phyloP scores from a whole-genome alignment of 2,329 filamentous ascomycete genomes.

The Stenocarpella maydis region DNA sequence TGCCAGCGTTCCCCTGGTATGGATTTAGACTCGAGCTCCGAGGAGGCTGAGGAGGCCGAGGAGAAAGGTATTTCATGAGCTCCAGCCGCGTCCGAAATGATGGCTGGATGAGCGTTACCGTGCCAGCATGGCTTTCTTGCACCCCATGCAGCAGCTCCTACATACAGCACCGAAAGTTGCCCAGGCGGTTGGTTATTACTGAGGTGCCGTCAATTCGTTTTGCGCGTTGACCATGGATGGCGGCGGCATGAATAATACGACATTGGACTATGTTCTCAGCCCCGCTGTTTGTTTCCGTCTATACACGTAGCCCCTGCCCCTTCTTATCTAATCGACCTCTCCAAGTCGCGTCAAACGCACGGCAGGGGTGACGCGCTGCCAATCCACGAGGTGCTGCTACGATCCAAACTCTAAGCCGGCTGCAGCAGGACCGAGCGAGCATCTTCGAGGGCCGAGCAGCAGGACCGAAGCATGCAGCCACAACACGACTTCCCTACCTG shows the following conservation, averaged over 20 bases:
- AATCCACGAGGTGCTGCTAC: background rate
- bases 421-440: conserved; percentile 18
- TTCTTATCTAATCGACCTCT: conserved; percentile 26
- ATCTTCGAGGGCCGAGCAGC: conserved; percentile 19
- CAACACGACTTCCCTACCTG: conserved; percentile 24
- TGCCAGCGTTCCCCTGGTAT: too few relatives aligned
- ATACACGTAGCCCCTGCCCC: background rate
- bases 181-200: too few relatives aligned
- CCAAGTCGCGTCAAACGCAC: conserved; percentile 21
- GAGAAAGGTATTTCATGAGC: background rate
- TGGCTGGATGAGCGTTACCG: background rate
- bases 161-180: background rate
- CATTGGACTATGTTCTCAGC: background rate
- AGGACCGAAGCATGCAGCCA: conserved; percentile 9
- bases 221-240: conserved; percentile 7
- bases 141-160: background rate
- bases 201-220: background rate
- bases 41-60: background rate
- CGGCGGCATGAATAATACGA: background rate
- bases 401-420: conserved; percentile 10
- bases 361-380: conserved; percentile 14
- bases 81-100: background rate
- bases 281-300: background rate
- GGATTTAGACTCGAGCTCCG: too few relatives aligned
- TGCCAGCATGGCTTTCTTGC: background rate